A percentile compares a stretch with the other conserved stretches of the same genome.
phyloP scores from a whole-genome alignment of 441 rosid genomes.

The Metrosideros polymorpha region DNA sequence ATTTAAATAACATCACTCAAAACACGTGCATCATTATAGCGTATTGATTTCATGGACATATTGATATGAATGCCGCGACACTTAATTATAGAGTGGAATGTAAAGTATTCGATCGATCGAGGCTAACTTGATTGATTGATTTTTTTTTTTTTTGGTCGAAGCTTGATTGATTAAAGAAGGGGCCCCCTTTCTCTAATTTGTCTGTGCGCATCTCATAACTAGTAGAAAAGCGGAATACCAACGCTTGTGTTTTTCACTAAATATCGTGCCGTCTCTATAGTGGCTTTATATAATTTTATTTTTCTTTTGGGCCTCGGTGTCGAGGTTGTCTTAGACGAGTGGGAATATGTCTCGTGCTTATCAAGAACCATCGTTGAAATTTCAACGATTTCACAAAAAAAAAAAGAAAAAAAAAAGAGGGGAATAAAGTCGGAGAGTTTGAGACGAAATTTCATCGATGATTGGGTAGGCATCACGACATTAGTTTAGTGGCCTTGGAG shows the following conservation, averaged over 20 bases:
- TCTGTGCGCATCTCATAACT: neutral
- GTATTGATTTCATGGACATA: neutral
- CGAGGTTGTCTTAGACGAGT: neutral
- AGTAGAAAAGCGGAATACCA: neutral
- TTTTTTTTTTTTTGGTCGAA: too few relatives aligned
- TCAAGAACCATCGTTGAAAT: neutral
- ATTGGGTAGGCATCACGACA: neutral
- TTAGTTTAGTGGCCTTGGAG: neutral
- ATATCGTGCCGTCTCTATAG: neutral
- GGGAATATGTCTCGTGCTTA: neutral
- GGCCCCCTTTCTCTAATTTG: neutral
- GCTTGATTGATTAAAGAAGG: neutral
- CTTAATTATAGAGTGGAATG: too few relatives aligned
- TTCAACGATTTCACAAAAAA: fast-evolving
- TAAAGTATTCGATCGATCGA: neutral
- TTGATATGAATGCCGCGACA: neutral
- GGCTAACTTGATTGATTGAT: too few relatives aligned
- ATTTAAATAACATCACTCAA: neutral
- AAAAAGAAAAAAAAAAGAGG: fast-evolving
- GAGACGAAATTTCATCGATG: neutral
- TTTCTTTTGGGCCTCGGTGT: neutral
- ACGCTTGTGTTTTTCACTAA: neutral
- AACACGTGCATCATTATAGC: neutral
- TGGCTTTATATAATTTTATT: too few relatives aligned
- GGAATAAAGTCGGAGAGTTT: neutral